Base-by-base conservation (phyloP, 2,329 filamentous ascomycete genomes). In the Colletotrichum eleusines region DNA sequence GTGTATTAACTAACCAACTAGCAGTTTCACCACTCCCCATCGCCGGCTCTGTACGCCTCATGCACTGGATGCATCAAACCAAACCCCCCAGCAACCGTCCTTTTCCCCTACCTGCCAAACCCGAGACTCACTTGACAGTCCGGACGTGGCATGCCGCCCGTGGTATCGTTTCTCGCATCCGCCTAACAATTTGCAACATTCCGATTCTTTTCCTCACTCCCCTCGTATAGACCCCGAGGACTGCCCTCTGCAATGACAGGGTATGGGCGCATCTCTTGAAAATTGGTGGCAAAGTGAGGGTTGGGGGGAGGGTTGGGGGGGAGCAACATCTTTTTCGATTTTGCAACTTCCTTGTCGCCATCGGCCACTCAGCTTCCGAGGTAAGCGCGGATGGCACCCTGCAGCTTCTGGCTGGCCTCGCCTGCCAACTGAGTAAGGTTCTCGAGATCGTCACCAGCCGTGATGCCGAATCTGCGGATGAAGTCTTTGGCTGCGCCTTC, bases 401-500 rank as follows among this genome's bases (percentile, higher is more conserved):
- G 94, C 78, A 98, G 85, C 81, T 90, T 92, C 57, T 87, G 89
- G 18, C 94, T 94, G 51, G 94, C 95, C 77, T 98, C 94, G 38
- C 95, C 96, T 5, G 98, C 84, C 73, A 94, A 87, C 75, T 91
- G 90, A 31, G 91, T 92, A 76, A 98, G 81, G 81, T 97, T 97
- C 81, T 99, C 96, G 66, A 99, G 83, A 81, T 99, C 96, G 79
- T 99, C 96, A 67, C 94, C 95, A 31, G 96, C 95, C 5, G 95
- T 98, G 76, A 98, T 93, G 60, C 96, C 96, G 79, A 98, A 98
- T 79, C 93, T 94, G 78, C 96, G 90, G 40, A 98, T 91, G 82
- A 98, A 97, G 81, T 99, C 96, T 84, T 96, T 97, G 71, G 96
- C 96, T 0, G 94, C 94, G n/a, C 85, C 88, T 83, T 99, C 96